Evolutionary conservation across 768 basidiomycete genomes (phyloP).

Genomic region (Suillus occidentalis): DNA sequence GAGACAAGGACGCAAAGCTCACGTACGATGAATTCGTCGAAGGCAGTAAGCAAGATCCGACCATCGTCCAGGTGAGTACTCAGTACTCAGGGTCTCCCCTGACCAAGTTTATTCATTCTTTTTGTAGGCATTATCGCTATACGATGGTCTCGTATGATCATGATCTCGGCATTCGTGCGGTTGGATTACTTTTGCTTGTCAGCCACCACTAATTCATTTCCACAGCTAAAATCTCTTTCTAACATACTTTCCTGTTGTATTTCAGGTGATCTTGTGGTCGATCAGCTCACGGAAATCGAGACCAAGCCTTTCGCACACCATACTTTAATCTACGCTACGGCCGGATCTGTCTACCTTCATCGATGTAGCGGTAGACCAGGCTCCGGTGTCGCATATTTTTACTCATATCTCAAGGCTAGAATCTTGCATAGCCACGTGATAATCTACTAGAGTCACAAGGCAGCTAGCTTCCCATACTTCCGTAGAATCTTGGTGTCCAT

Average conservation of each 20-base stretch:
- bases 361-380: slow-evolving; percentile 26
- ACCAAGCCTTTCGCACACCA: slow-evolving; percentile 9
- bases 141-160: slow-evolving; percentile 80
- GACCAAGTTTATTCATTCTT: slow-evolving; percentile 12
- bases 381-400: slow-evolving; percentile 22
- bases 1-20: slow-evolving; percentile 88
- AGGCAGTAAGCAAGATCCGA: slow-evolving; percentile 98
- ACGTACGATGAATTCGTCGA: slow-evolving; percentile 98
- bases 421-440: slow-evolving; percentile 11
- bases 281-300: slow-evolving; percentile 4
- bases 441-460: slow-evolving; percentile 25
- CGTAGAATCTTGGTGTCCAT: slow-evolving; percentile 77
- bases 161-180: slow-evolving; percentile 6
- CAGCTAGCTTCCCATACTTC: slow-evolving; percentile 72
- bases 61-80: slow-evolving; percentile 86
- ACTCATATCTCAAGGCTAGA: slow-evolving; percentile 12
- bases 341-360: slow-evolving; percentile 25
- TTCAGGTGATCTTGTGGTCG: not conserved
- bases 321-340: slow-evolving; percentile 15
- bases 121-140: slow-evolving; percentile 84
- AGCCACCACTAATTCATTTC: slow-evolving; percentile 12
- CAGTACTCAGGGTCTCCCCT: slow-evolving; percentile 18
- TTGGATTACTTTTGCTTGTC: not conserved
- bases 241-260: slow-evolving; percentile 19
- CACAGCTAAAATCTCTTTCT: slow-evolving; percentile 28